Percentiles rank a stretch among this genome's conserved stretches.
These are phyloP conservation scores for Mucor indicus DNA, from an alignment of 371 early-diverging fungal genomes.

Conservation along the genomic window DNA sequence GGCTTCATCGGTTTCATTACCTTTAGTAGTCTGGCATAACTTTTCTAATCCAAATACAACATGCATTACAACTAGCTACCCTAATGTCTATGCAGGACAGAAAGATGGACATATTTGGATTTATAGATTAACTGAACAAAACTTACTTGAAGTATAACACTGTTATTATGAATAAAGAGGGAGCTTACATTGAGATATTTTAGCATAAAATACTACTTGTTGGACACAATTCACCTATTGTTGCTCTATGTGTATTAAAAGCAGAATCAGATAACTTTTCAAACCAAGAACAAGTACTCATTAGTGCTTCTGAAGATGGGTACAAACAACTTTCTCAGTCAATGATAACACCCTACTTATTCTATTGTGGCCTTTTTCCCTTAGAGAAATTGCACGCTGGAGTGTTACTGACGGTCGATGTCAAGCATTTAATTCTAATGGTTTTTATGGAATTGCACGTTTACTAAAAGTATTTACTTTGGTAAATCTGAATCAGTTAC, in stretches of 20 bases:
- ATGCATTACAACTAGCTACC: slow-evolving; percentile 26
- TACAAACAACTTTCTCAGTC: too few relatives aligned
- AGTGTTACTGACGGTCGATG: slow-evolving; percentile 70
- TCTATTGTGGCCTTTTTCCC: too few relatives aligned
- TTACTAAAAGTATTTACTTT: slow-evolving; percentile 42
- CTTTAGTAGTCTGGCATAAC: slow-evolving; percentile 45
- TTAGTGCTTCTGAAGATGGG: slow-evolving; percentile 71
- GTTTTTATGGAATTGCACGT: slow-evolving; percentile 57
- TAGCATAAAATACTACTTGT: slow-evolving; percentile 53
- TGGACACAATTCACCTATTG: slow-evolving; percentile 58
- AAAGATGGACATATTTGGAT: slow-evolving; percentile 64
- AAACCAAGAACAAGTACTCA: slow-evolving; percentile 51
- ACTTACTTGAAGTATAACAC: not conserved
- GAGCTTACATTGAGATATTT: too few relatives aligned
- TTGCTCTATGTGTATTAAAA: slow-evolving; percentile 49
- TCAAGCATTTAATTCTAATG: slow-evolving; percentile 56
- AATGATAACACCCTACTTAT: too few relatives aligned
- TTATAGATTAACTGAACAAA: slow-evolving; percentile 15
- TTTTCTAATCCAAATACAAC: slow-evolving; percentile 40
- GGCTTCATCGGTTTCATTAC: slow-evolving; percentile 42
- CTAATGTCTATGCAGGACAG: slow-evolving; percentile 53
- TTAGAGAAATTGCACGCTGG: slow-evolving; percentile 72
- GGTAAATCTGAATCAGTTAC: slow-evolving; percentile 9
- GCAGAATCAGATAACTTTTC: slow-evolving; percentile 49
- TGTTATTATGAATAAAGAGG: not conserved